Evolutionary conservation across 2,329 filamentous ascomycete genomes (phyloP), one percentile per base, ranked within the genome.

Genomic region (Ciborinia camelliae): DNA sequence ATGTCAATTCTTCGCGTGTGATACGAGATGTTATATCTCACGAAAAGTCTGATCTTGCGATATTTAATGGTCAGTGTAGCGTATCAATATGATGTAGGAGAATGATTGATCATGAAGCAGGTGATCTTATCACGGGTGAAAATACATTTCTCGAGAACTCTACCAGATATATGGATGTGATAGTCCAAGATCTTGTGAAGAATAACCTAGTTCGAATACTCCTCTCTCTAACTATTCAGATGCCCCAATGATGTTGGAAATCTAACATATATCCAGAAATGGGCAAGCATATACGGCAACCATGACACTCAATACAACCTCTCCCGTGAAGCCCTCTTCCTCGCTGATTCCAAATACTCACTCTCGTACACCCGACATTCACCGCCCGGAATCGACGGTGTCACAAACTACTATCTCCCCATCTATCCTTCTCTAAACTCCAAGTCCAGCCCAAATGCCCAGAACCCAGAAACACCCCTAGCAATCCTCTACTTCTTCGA

Each of bases 401-500:
- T 82, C 0, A 81, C 81, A 12, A 86, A 86, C 68, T 86, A 85
- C 71, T 84, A 81, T 65, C 70, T 86, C 8, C 79, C 79, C 0
- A 74, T 86, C 2, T 84, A 81, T 69, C 73, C 76, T 69, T 72
- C 76, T 14, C 66, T 72, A 45, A n/a, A 20, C 70, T n/a, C 26
- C 3, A 35, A 32, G 5, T 32, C 43, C 4, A 4, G 35, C 5
- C 20, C 35, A 3, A n/a, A n/a, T 20, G 3, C 55, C 26, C 32
- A 5, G 69, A 72, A 20, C 55, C 37, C 0, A n/a, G 10, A 45
- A 45, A 6, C n/a, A n/a, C 82, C 84, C 8, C 69, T 71, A 9
- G 70, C 80, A 9, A 71, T 91, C 0, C 77, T 92, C 1, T 92
- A 88, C 86, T 91, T 91, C 76, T 90, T 92, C 70, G 89, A 91